Conservation (phyloP, 345 rosid species). For the Arabis hirsuta region DNA sequence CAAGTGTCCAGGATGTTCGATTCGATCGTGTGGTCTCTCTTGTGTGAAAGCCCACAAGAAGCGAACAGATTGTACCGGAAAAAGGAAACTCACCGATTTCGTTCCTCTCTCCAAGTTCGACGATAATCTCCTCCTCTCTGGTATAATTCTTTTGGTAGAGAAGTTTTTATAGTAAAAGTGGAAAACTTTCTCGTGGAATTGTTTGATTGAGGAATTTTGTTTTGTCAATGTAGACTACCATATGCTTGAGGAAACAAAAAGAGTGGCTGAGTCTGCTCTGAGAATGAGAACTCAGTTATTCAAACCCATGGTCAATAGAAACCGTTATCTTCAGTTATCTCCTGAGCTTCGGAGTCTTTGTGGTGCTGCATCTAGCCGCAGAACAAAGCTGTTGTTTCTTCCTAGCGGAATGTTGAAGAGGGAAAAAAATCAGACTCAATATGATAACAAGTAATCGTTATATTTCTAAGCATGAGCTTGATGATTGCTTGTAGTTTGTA, state of each 20-base stretch:
- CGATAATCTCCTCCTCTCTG: conserved; percentile 75
- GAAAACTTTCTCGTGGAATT: background rate
- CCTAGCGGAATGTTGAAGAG: conserved; percentile 80
- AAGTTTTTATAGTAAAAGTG: no score
- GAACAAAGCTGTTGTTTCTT: conserved; percentile 62
- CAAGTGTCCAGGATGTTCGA: conserved; percentile 84
- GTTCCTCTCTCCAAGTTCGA: conserved; percentile 72
- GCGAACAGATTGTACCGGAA: conserved; percentile 79
- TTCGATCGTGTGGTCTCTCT: conserved; percentile 76
- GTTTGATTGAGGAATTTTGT: background rate
- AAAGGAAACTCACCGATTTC: conserved; percentile 54
- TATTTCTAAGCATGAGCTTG: background rate
- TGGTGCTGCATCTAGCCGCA: conserved; percentile 62
- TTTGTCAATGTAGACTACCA: conserved; percentile 59
- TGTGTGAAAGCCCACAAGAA: conserved; percentile 87
- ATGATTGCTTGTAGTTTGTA: background rate
- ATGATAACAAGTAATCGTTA: conserved; percentile 48
- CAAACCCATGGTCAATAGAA: conserved; percentile 21
- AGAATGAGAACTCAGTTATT: conserved; percentile 57
- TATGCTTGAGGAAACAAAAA: conserved; percentile 81
- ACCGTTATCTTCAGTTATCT: conserved; percentile 48
- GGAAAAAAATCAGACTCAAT: conserved; percentile 62
- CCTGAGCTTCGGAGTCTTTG: conserved; percentile 47
- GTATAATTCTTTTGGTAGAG: conserved; percentile 39
- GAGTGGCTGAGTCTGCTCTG: conserved; percentile 73